phyloP scores from a whole-genome alignment of 345 rosid species.

The Geranium brycei region DNA sequence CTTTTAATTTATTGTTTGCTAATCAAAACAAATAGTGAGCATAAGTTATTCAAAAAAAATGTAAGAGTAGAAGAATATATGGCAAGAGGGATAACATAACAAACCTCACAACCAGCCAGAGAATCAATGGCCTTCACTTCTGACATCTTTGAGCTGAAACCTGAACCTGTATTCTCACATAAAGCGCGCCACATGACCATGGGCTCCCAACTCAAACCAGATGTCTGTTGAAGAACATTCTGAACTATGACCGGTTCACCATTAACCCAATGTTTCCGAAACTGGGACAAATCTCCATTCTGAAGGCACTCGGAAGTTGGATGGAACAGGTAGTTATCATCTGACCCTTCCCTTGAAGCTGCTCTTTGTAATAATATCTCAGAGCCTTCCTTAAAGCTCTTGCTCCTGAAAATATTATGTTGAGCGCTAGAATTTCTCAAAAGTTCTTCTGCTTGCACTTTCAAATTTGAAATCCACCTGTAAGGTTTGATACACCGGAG shows the following conservation, averaged over 20 bases:
- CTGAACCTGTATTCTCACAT: slow-evolving; percentile 32
- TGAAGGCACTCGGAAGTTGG: slow-evolving; percentile 29
- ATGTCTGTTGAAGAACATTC: slow-evolving; percentile 35
- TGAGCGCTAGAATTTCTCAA: slow-evolving; percentile 15
- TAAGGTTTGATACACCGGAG: slow-evolving; percentile 43
- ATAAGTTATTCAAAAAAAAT: not conserved
- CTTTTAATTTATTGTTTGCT: too few relatives aligned
- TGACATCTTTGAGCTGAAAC: slow-evolving; percentile 34
- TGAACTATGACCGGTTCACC: slow-evolving; percentile 75
- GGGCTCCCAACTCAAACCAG: slow-evolving; percentile 93
- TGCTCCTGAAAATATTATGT: slow-evolving; percentile 10
- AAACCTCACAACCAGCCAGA: slow-evolving; percentile 61
- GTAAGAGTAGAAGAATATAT: too few relatives aligned
- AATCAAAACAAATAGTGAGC: not conserved
- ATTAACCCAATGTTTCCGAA: slow-evolving; percentile 59
- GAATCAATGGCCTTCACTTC: slow-evolving; percentile 71
- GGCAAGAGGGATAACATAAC: not conserved
- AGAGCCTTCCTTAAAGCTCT: slow-evolving; percentile 11
- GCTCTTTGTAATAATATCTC: slow-evolving; percentile 22
- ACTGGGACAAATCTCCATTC: slow-evolving; percentile 30
- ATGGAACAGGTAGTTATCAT: slow-evolving; percentile 52
- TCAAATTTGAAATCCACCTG: slow-evolving; percentile 39
- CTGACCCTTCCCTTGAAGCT: slow-evolving; percentile 41
- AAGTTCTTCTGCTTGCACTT: slow-evolving; percentile 24
- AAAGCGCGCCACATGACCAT: slow-evolving; percentile 93